A percentile compares a stretch with the other conserved stretches of the same genome.
These are phyloP conservation scores for Theileria sp. DNA, from an alignment of 169 alveolate genomes.

Conservation along the genomic window DNA sequence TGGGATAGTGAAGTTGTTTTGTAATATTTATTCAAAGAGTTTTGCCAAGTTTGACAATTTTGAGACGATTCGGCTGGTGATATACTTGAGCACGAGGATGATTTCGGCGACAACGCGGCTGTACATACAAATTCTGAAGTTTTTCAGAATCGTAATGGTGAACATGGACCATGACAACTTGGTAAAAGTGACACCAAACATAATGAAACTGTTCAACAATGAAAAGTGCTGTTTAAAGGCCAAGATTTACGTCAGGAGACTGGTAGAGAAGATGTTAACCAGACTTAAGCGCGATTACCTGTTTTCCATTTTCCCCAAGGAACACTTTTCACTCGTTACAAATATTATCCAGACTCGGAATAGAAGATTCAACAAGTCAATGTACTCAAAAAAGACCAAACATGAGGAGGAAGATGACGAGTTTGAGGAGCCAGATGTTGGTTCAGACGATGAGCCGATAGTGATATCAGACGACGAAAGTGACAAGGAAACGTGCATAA, in stretches of 20 bases:
- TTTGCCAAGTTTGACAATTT: conserved; percentile 32
- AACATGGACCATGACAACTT: conserved; percentile 38
- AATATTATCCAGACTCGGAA: conserved; percentile 32
- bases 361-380: conserved; percentile 10
- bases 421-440: neutral
- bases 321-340: conserved; percentile 53
- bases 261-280: conserved; percentile 46
- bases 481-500: neutral
- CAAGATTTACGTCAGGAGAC: conserved; percentile 55
- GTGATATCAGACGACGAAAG: neutral
- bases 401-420: conserved; percentile 42
- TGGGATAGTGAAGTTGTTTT: conserved; percentile 43
- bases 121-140: conserved; percentile 49
- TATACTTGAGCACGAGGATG: conserved; percentile 24
- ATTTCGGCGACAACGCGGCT: conserved; percentile 23
- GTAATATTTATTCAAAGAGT: conserved; percentile 38
- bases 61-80: conserved; percentile 42
- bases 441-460: neutral
- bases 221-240: conserved; percentile 42
- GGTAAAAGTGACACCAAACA: conserved; percentile 49
- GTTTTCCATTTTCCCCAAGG: conserved; percentile 51
- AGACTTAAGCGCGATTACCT: conserved; percentile 51
- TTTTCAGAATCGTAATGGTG: conserved; percentile 53
- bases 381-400: neutral
- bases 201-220: conserved; percentile 55